Conservation (phyloP, 2,329 filamentous ascomycete species). For the Colletotrichum siamense region DNA sequence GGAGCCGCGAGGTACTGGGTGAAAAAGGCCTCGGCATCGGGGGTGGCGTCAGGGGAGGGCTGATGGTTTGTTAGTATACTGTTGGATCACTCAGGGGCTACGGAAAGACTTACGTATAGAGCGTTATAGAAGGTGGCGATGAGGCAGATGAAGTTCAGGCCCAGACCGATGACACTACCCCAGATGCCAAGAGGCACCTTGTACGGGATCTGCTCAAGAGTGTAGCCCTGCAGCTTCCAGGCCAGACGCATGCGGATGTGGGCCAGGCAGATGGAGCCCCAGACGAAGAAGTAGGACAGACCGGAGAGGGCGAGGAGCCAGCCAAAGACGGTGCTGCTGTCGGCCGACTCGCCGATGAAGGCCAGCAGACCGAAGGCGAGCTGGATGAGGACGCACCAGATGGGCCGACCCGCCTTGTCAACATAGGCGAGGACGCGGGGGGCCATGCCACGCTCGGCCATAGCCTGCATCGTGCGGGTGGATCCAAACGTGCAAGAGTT, state of each 20-base stretch:
- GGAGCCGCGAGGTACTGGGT: slow-evolving; percentile 60
- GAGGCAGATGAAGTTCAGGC: slow-evolving; percentile 71
- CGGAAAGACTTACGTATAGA: slow-evolving; percentile 50
- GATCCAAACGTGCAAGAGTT: slow-evolving; percentile 58
- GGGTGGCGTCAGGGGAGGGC: slow-evolving; percentile 37
- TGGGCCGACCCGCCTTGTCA: slow-evolving; percentile 64
- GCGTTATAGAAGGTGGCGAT: slow-evolving; percentile 76
- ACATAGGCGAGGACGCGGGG: slow-evolving; percentile 65
- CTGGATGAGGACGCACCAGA: slow-evolving; percentile 58
- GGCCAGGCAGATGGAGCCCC: slow-evolving; percentile 70
- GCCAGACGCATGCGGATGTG: slow-evolving; percentile 70
- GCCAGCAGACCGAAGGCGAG: slow-evolving; percentile 65
- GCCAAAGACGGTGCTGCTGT: slow-evolving; percentile 56
- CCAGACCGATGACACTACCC: slow-evolving; percentile 73
- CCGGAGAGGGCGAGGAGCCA: slow-evolving; percentile 76
- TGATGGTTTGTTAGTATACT: slow-evolving; percentile 24
- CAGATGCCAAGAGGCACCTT: slow-evolving; percentile 58
- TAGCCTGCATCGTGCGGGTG: slow-evolving; percentile 56
- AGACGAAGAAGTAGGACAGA: slow-evolving; percentile 77
- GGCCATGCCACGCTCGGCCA: slow-evolving; percentile 55
- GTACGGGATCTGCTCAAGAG: slow-evolving; percentile 53
- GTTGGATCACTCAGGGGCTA: not conserved
- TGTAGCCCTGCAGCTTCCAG: slow-evolving; percentile 65
- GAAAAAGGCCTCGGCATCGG: slow-evolving; percentile 61
- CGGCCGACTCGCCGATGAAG: slow-evolving; percentile 46